These are phyloP conservation scores for Trichoderma sp. DNA, from an alignment of 2,329 filamentous ascomycete species.

Conservation along the genomic window DNA sequence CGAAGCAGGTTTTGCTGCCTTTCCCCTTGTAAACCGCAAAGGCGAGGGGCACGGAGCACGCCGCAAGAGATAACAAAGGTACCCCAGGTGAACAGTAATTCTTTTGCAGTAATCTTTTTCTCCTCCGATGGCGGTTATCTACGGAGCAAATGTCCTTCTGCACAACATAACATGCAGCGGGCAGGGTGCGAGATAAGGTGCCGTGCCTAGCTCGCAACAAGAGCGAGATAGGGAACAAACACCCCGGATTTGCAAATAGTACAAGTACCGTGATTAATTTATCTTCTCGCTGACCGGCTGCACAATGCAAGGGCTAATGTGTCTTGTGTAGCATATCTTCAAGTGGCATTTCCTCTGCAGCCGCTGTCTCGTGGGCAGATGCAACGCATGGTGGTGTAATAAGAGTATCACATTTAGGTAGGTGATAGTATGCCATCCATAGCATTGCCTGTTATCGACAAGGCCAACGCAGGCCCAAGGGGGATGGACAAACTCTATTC, in stretches of 20 bases:
- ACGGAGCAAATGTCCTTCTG: background rate
- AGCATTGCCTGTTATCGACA: background rate
- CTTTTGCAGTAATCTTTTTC: conserved; percentile 1
- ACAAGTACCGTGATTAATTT: conserved; percentile 1
- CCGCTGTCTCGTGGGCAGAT: background rate
- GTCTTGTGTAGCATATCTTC: background rate
- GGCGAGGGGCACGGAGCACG: background rate
- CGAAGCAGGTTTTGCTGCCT: background rate
- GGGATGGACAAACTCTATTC: background rate
- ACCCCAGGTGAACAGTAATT: background rate
- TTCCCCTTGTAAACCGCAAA: background rate
- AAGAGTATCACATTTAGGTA: background rate
- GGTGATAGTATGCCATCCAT: background rate
- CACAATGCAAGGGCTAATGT: conserved; percentile 8
- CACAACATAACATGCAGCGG: background rate
- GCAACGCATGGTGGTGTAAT: background rate
- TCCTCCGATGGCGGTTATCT: background rate
- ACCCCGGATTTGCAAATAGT: conserved; percentile 17
- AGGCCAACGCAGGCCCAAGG: background rate
- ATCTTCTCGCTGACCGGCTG: conserved; percentile 13
- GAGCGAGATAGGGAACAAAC: conserved; percentile 10
- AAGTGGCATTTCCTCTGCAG: background rate
- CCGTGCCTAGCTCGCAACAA: conserved; percentile 10
- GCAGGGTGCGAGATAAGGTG: conserved; percentile 18
- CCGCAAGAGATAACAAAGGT: conserved; percentile 13